Evolutionary conservation across 2,329 filamentous ascomycete species (phyloP).

Genomic region (Neopestalotiopsis rosae): DNA sequence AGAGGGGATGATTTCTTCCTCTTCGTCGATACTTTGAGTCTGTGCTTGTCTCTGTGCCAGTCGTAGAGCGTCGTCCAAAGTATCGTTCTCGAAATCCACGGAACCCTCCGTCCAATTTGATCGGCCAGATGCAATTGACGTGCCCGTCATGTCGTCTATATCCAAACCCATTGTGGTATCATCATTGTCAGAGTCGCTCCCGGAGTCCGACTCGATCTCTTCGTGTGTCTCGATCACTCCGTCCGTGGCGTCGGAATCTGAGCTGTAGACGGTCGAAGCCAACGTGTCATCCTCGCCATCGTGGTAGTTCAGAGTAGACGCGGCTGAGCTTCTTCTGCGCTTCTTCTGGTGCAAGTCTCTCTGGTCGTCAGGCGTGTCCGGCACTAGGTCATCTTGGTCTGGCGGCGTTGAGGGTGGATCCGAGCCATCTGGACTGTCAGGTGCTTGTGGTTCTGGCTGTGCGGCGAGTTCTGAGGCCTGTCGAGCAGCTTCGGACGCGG

Average conservation of each 20-base stretch:
- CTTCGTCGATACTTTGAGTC: constrained; percentile 69
- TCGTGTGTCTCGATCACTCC: constrained; percentile 61
- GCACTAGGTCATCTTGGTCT: constrained; percentile 63
- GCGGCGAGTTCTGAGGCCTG: constrained; percentile 67
- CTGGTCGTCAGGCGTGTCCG: constrained; percentile 68
- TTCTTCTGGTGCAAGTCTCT: constrained; percentile 67
- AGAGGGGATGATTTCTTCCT: constrained; percentile 75
- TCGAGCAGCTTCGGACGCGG: constrained; percentile 76
- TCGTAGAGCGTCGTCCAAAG: constrained; percentile 78
- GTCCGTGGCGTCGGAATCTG: constrained; percentile 63
- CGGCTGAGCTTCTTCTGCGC: constrained; percentile 68
- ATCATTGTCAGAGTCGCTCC: constrained; percentile 66
- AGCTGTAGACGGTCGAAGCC: constrained; percentile 81
- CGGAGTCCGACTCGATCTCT: constrained; percentile 51
- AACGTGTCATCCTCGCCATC: constrained; percentile 69
- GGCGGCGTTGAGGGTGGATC: constrained; percentile 68
- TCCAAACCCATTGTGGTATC: constrained; percentile 82
- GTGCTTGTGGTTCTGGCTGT: constrained; percentile 29
- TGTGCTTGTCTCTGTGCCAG: constrained; percentile 78
- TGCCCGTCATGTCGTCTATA: constrained; percentile 76
- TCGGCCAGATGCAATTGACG: constrained; percentile 66
- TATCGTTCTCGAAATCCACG: constrained; percentile 56
- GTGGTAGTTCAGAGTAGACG: constrained; percentile 68
- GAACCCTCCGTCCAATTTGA: constrained; percentile 63
- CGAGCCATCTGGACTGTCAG: constrained; percentile 48